Evolutionary conservation across 2,329 filamentous ascomycete genomes (phyloP).

Genomic region (Cladosporium sphaerospermum): DNA sequence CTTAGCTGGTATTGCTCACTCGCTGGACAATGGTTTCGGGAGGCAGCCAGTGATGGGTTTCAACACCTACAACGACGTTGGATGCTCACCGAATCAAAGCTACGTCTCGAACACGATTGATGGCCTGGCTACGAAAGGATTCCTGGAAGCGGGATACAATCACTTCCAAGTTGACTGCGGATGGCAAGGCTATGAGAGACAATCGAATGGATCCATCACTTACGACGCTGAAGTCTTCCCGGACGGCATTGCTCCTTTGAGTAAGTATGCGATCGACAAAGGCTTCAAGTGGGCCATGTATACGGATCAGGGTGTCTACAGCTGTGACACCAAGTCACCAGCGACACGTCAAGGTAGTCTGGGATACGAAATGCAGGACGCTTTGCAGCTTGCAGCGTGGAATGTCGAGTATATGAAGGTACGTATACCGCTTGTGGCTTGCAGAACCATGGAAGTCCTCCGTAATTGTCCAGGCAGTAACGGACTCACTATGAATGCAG

Average conservation of each 20-base stretch:
- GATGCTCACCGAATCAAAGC: conserved; percentile 43
- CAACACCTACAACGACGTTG: conserved; percentile 56
- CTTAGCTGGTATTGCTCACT: too few species aligned
- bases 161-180: conserved; percentile 50
- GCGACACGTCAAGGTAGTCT: conserved; percentile 35
- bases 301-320: conserved; percentile 35
- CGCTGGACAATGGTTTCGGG: conserved; percentile 10
- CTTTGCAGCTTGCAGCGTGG: conserved; percentile 52
- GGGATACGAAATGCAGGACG: conserved; percentile 54
- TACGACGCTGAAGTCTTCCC: conserved; percentile 43
- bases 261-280: conserved; percentile 45
- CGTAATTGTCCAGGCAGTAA: too few species aligned
- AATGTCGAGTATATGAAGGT: conserved; percentile 53
- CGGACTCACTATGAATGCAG: neutral
- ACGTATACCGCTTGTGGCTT: neutral
- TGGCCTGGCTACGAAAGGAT: conserved; percentile 39
- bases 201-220: conserved; percentile 37
- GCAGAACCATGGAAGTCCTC: too few species aligned
- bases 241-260: conserved; percentile 43
- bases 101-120: conserved; percentile 49
- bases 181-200: conserved; percentile 47
- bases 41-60: conserved; percentile 31
- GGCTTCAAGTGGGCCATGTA: conserved; percentile 44
- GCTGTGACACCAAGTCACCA: conserved; percentile 23
- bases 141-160: conserved; percentile 45